phyloP scores from a whole-genome alignment of 2,329 filamentous ascomycete genomes.

The Paecilomyces sp. region DNA sequence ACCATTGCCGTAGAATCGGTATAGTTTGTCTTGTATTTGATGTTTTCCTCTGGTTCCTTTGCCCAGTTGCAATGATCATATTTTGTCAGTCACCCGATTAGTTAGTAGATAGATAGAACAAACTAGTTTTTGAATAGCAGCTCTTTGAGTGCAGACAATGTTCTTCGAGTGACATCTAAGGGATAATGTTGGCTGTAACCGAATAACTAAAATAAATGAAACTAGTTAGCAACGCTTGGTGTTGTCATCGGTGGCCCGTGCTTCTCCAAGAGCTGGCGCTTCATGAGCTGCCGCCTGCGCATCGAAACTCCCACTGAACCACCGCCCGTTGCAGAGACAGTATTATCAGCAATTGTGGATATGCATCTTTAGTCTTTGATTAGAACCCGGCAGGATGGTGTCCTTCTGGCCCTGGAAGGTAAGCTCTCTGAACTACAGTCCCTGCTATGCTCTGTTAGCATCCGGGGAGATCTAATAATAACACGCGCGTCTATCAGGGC shows the following conservation, averaged over 20 bases:
- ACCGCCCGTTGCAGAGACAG: not conserved
- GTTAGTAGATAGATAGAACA: too few species aligned
- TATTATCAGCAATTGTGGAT: not conserved
- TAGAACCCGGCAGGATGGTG: conserved; percentile 51
- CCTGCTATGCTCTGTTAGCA: not conserved
- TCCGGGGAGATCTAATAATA: not conserved
- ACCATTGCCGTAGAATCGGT: not conserved
- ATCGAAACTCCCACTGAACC: not conserved
- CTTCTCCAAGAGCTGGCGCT: not conserved
- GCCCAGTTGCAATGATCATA: not conserved
- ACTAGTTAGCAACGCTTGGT: not conserved
- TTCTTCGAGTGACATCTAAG: too few species aligned
- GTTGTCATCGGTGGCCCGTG: not conserved
- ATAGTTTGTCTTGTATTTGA: not conserved
- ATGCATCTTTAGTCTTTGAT: not conserved
- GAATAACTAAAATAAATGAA: too few species aligned
- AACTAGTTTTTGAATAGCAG: too few species aligned
- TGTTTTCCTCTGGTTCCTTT: not conserved
- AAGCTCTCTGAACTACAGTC: conserved; percentile 17
- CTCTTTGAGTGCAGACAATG: too few species aligned
- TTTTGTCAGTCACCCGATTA: not conserved
- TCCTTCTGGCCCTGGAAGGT: conserved; percentile 83
- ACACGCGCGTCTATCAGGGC: conserved; percentile 45
- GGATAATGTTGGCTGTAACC: too few species aligned
- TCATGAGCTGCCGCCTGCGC: not conserved